Evolutionary conservation across 495 filamentous ascomycete genomes (phyloP).

Genomic region (Cudoniella acicularis): DNA sequence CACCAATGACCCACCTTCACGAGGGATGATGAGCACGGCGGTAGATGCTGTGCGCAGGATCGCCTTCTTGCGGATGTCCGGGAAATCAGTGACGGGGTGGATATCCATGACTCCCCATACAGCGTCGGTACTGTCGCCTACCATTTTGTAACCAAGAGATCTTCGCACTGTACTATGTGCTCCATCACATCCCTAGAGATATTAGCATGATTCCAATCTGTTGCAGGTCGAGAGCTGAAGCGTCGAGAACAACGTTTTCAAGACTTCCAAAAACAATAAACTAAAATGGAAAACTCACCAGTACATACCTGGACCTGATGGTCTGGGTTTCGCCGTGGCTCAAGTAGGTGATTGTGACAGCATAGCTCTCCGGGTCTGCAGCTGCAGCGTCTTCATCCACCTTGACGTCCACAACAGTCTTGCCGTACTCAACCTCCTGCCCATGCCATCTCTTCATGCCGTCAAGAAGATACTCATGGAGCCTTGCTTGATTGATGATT

Average conservation of each 20-base stretch:
- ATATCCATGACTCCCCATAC: constrained; percentile 86
- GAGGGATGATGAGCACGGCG: constrained; percentile 58
- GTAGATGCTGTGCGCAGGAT: constrained; percentile 52
- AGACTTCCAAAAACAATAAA: too few species aligned
- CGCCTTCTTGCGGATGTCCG: constrained; percentile 61
- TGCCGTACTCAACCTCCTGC: constrained; percentile 58
- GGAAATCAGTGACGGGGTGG: constrained; percentile 70
- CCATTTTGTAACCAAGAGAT: constrained; percentile 64
- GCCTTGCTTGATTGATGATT: constrained; percentile 71
- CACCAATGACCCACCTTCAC: constrained; percentile 58
- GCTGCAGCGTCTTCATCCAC: too few species aligned
- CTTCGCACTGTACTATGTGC: constrained; percentile 67
- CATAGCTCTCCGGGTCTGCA: constrained; percentile 42
- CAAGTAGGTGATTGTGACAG: constrained; percentile 47
- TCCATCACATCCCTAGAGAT: constrained; percentile 67
- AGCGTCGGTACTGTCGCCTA: constrained; percentile 70
- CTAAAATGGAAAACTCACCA: neutral
- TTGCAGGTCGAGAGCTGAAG: too few species aligned
- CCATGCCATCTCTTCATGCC: constrained; percentile 41
- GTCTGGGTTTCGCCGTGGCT: neutral
- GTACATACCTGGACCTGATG: neutral
- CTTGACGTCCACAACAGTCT: constrained; percentile 48
- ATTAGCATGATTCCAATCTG: neutral
- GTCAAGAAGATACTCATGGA: constrained; percentile 61
- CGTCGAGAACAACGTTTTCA: too few species aligned